A percentile compares a stretch with the other conserved stretches of the same genome.
Evolutionary conservation across 2,329 filamentous ascomycete genomes (phyloP).

Genomic region (Lasiodiplodia citricola): DNA sequence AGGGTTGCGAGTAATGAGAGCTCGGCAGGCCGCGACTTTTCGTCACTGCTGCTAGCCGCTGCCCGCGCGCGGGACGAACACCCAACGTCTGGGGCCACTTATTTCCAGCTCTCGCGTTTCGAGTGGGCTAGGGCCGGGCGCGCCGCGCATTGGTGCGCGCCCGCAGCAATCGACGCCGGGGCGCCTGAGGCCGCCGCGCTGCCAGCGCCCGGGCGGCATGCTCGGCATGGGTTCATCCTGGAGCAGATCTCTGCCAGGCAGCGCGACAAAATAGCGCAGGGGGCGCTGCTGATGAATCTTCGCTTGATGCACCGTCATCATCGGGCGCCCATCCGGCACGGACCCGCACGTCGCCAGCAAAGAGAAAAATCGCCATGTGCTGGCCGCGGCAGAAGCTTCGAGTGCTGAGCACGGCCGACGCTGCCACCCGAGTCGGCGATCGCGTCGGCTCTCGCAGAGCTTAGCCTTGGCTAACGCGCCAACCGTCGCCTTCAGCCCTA

Average conservation of each 20-base stretch:
- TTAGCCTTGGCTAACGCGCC: not conserved
- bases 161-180: constrained; percentile 20
- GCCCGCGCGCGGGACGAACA: constrained; percentile 13
- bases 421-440: not conserved
- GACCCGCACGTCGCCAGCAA: not conserved
- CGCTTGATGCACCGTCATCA: constrained; percentile 17
- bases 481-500: constrained; percentile 9
- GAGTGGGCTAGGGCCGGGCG: not conserved
- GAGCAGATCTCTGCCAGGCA: constrained; percentile 9
- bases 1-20: constrained; percentile 14
- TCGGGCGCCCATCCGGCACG: not conserved
- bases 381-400: constrained; percentile 19
- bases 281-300: constrained; percentile 21
- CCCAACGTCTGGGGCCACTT: constrained; percentile 13
- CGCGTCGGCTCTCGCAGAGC: not conserved
- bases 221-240: constrained; percentile 3
- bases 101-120: constrained; percentile 16
- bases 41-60: constrained; percentile 19
- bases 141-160: constrained; percentile 15
- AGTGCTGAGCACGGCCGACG: not conserved
- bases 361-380: not conserved
- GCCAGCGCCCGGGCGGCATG: constrained; percentile 1
- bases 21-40: not conserved
- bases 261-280: constrained; percentile 24
- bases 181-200: constrained; percentile 14